These are phyloP conservation scores for Penicillium diatomitis DNA, from an alignment of 495 filamentous ascomycete species.

Conservation along the genomic window DNA sequence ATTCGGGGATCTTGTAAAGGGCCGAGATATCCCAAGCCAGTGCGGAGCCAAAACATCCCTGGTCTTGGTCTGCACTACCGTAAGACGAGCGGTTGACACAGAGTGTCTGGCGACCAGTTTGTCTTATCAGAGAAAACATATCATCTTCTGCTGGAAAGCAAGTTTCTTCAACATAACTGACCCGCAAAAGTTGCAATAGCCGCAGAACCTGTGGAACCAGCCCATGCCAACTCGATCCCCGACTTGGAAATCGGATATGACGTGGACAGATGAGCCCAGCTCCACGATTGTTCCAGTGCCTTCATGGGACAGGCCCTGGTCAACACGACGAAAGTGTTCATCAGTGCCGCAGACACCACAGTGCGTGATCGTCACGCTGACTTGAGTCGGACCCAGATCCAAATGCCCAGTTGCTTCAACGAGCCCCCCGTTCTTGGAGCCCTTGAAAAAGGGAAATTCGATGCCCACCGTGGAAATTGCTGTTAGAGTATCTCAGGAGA, in stretches of 20 bases:
- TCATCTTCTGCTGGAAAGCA: background rate
- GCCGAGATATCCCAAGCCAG: too few relatives aligned
- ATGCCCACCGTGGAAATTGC: too few relatives aligned
- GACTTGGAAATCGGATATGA: background rate
- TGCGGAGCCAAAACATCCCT: too few relatives aligned
- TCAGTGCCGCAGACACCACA: too few relatives aligned
- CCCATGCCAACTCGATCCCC: background rate
- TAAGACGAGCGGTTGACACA: background rate
- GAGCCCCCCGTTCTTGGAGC: too few relatives aligned
- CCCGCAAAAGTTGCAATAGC: background rate
- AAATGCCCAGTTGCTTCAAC: too few relatives aligned
- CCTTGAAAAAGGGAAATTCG: too few relatives aligned
- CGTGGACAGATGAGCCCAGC: background rate
- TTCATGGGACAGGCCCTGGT: background rate
- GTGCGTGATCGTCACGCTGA: too few relatives aligned
- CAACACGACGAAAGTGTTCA: too few relatives aligned
- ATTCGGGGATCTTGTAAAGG: background rate
- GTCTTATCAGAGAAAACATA: background rate
- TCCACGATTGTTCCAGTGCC: background rate
- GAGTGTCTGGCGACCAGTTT: background rate
- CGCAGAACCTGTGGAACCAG: background rate
- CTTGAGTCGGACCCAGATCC: too few relatives aligned
- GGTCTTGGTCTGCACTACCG: too few relatives aligned
- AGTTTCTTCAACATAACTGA: background rate
- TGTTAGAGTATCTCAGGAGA: too few relatives aligned